Conservation (phyloP, 768 basidiomycete genomes). For the Naganishia friedmannii region DNA sequence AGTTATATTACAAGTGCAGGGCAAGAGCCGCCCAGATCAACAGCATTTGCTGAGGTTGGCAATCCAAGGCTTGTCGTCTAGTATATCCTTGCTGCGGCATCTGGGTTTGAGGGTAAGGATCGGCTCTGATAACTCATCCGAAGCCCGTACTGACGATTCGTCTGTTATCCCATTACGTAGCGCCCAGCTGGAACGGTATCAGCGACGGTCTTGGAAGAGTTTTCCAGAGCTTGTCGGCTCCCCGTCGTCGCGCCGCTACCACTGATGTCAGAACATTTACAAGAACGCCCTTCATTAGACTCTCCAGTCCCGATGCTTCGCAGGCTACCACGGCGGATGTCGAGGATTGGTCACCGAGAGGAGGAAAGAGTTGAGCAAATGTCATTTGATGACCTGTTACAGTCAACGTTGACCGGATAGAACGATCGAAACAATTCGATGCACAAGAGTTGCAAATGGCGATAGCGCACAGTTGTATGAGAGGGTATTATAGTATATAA, state of each 20-base stretch:
- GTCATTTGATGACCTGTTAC: background rate
- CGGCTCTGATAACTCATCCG: background rate
- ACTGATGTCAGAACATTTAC: background rate
- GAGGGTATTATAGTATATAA: background rate
- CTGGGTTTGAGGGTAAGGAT: slow-evolving; percentile 34
- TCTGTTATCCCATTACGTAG: background rate
- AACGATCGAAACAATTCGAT: background rate
- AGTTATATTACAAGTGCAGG: slow-evolving; percentile 33
- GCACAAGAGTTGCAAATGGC: background rate
- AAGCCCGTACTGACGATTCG: background rate
- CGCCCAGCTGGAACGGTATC: slow-evolving; percentile 32
- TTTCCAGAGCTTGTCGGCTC: slow-evolving; percentile 34
- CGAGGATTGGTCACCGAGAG: background rate
- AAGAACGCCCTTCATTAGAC: background rate
- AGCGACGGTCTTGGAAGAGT: slow-evolving; percentile 33
- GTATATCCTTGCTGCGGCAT: slow-evolving; percentile 30
- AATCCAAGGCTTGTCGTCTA: slow-evolving; percentile 32
- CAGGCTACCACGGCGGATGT: slow-evolving; percentile 10
- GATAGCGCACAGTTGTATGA: background rate
- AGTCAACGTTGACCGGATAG: background rate
- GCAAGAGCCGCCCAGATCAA: background rate
- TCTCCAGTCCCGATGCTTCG: background rate
- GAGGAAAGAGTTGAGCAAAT: background rate
- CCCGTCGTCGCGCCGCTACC: slow-evolving; percentile 29
- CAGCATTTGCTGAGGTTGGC: slow-evolving; percentile 30